Percentiles rank a stretch among this genome's conserved stretches.
phyloP scores from a whole-genome alignment of 208 protist genomes.

The Acanthamoeba healyi region DNA sequence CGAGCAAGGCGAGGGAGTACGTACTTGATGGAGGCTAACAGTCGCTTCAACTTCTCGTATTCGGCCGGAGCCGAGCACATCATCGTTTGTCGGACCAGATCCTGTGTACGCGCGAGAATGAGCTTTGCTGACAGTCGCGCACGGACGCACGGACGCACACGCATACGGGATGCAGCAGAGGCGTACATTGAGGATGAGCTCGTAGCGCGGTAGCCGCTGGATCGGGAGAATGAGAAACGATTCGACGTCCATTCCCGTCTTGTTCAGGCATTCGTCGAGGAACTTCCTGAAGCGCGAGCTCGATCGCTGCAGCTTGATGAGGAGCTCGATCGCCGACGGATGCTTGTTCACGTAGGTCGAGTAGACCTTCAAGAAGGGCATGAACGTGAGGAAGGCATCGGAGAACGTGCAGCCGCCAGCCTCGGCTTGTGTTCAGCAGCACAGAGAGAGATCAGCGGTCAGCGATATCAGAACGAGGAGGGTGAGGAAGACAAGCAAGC shows the following conservation, averaged over 20 bases:
- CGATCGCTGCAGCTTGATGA: not conserved
- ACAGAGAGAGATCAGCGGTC: not conserved
- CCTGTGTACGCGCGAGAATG: not conserved
- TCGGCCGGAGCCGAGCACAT: not conserved
- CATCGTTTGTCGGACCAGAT: conserved; percentile 24
- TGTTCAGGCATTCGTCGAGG: conserved; percentile 18
- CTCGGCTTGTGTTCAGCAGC: not conserved
- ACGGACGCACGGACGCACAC: too few species aligned
- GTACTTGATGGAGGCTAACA: conserved; percentile 41
- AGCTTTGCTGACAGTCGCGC: too few species aligned
- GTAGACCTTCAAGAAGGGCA: conserved; percentile 43
- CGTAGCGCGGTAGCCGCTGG: conserved; percentile 39
- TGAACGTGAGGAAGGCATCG: conserved; percentile 1
- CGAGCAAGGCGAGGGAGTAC: not conserved
- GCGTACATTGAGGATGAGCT: conserved; percentile 26
- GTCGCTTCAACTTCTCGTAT: not conserved
- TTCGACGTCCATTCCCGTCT: conserved; percentile 39
- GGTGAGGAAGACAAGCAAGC: not conserved
- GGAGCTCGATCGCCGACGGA: conserved; percentile 32
- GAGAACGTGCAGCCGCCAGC: not conserved
- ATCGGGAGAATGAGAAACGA: conserved; percentile 48
- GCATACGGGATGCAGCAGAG: not conserved
- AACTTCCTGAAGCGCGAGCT: conserved; percentile 13
- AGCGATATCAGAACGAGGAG: not conserved
- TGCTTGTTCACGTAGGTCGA: conserved; percentile 39